Evolutionary conservation across 768 basidiomycete genomes (phyloP).

Genomic region (Psilocybe azurescens): DNA sequence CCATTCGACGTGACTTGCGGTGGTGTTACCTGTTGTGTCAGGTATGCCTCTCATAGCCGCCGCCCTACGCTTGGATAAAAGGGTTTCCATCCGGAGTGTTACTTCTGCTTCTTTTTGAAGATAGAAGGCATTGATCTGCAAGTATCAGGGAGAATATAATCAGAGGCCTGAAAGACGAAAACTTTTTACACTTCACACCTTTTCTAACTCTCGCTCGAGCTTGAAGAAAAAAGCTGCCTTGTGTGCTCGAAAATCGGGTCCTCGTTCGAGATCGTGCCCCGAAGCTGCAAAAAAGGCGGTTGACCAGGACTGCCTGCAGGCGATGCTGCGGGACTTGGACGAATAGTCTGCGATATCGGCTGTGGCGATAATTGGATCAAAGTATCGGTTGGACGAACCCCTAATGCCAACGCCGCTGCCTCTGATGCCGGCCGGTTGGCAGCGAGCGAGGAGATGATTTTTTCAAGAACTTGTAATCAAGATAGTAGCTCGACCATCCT

Average conservation of each 20-base stretch:
- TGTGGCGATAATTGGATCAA: conserved; percentile 36
- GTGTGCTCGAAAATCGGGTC: conserved; percentile 90
- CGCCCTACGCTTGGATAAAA: conserved; percentile 92
- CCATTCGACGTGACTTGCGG: conserved; percentile 86
- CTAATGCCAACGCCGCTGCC: conserved; percentile 84
- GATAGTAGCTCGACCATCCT: conserved; percentile 94
- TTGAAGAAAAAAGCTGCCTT: conserved; percentile 99
- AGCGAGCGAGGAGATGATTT: conserved; percentile 95
- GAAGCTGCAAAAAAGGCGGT: conserved; percentile 67
- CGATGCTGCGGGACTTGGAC: conserved; percentile 35
- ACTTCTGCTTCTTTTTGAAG: conserved; percentile 97
- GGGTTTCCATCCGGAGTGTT: conserved; percentile 87
- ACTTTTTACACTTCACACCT: conserved; percentile 53
- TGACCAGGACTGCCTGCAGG: conserved; percentile 49
- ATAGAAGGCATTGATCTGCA: conserved; percentile 96
- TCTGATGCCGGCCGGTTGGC: conserved; percentile 91
- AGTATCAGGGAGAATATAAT: conserved; percentile 2
- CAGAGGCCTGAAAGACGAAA: neutral
- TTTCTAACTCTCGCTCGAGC: conserved; percentile 95
- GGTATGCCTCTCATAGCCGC: conserved; percentile 75
- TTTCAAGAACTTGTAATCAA: conserved; percentile 98
- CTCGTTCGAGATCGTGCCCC: conserved; percentile 72
- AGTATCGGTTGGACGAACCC: conserved; percentile 66
- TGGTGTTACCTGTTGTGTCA: conserved; percentile 65
- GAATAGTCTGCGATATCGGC: conserved; percentile 35